phyloP scores from a whole-genome alignment of 2,329 filamentous ascomycete genomes.

The Beauveria medogensis region DNA sequence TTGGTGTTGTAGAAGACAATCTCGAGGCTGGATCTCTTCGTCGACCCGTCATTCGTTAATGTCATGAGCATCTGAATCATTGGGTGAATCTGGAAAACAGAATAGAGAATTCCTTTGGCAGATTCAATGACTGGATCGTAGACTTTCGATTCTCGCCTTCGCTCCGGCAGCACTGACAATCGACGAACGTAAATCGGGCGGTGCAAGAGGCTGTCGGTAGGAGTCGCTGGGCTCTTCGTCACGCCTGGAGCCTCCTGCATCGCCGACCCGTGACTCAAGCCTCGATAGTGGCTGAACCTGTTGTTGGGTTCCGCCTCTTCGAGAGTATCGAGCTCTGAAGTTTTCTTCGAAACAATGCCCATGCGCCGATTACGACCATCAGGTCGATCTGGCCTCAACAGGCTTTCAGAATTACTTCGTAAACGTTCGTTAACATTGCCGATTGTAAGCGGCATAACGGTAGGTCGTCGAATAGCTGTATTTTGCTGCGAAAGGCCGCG shows the following conservation, averaged over 20 bases:
- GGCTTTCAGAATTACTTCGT: conserved; percentile 57
- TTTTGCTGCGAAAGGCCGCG: conserved; percentile 65
- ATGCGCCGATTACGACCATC: conserved; percentile 53
- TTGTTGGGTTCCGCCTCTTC: conserved; percentile 57
- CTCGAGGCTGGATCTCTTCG: conserved; percentile 56
- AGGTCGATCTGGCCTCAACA: conserved; percentile 44
- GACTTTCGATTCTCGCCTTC: conserved; percentile 52
- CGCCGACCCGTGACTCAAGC: conserved; percentile 60
- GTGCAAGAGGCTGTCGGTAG: conserved; percentile 48
- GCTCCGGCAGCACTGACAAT: conserved; percentile 55
- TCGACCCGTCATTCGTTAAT: conserved; percentile 51
- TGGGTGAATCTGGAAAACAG: conserved; percentile 60
- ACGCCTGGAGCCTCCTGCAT: conserved; percentile 46
- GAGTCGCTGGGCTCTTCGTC: conserved; percentile 49
- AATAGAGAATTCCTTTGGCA: conserved; percentile 59
- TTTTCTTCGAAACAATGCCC: conserved; percentile 53
- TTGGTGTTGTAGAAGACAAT: conserved; percentile 62
- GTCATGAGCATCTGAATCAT: conserved; percentile 59
- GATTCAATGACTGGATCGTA: conserved; percentile 56
- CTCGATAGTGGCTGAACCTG: conserved; percentile 58
- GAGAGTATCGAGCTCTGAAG: conserved; percentile 52
- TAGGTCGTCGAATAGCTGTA: conserved; percentile 56
- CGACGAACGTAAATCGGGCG: conserved; percentile 56
- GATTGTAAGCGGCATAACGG: conserved; percentile 62
- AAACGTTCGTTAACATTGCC: conserved; percentile 61